A percentile compares a stretch with the other conserved stretches of the same genome.
Evolutionary conservation across 2,329 filamentous ascomycete genomes (phyloP).

Genomic region (Falciphora oryzae): DNA sequence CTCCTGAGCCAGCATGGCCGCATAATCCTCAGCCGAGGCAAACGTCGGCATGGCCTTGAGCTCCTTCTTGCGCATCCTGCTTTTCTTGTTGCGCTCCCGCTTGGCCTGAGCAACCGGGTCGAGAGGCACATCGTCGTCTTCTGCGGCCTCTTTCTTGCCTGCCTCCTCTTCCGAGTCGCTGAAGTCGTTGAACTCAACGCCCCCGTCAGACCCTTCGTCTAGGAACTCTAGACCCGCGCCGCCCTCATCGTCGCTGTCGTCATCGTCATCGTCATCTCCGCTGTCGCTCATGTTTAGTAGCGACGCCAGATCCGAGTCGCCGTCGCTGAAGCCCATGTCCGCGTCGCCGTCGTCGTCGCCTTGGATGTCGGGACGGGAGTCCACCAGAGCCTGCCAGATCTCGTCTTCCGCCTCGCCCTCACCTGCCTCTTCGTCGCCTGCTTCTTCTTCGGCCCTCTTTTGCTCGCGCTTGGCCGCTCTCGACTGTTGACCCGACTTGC

Average conservation of each 20-base stretch:
- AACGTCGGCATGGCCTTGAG: slow-evolving; percentile 88
- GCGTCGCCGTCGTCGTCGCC: slow-evolving; percentile 43
- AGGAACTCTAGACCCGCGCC: background rate
- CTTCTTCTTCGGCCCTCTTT: slow-evolving; percentile 67
- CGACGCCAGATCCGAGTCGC: slow-evolving; percentile 34
- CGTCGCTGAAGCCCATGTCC: slow-evolving; percentile 42
- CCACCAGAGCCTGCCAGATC: slow-evolving; percentile 30
- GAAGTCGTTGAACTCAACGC: slow-evolving; percentile 32
- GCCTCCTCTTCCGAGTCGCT: slow-evolving; percentile 33
- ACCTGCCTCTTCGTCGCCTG: slow-evolving; percentile 60
- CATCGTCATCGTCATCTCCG: slow-evolving; percentile 32
- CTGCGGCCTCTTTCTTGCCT: slow-evolving; percentile 34
- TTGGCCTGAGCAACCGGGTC: slow-evolving; percentile 33
- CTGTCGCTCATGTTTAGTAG: slow-evolving; percentile 28
- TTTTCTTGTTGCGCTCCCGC: slow-evolving; percentile 32
- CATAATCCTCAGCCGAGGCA: slow-evolving; percentile 91
- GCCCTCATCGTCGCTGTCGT: slow-evolving; percentile 28
- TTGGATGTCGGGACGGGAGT: slow-evolving; percentile 31
- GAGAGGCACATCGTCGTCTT: slow-evolving; percentile 32
- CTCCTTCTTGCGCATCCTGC: slow-evolving; percentile 67
- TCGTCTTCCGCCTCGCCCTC: slow-evolving; percentile 42
- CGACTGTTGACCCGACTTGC: slow-evolving; percentile 54
- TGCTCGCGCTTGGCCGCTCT: slow-evolving; percentile 44
- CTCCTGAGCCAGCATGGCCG: slow-evolving; percentile 71
- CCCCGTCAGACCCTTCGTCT: slow-evolving; percentile 21